Conservation (phyloP, 2,329 filamentous ascomycete genomes). For the Pezicula carpinea region DNA sequence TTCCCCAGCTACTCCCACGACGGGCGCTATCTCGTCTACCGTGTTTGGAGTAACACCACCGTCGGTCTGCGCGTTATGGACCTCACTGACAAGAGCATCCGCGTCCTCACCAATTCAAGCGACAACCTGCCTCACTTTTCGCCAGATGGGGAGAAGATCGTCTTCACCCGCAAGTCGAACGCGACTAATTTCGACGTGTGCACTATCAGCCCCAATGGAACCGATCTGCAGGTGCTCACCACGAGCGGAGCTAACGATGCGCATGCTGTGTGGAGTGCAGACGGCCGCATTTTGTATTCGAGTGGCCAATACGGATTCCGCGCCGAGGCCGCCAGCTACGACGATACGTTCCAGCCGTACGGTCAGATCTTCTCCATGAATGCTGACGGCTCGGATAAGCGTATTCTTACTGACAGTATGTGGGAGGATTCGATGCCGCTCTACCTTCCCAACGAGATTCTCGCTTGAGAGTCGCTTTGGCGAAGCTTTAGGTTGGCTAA, state of each 20-base stretch:
- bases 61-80: conserved; percentile 31
- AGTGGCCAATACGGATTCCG: conserved; percentile 40
- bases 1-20: conserved; percentile 36
- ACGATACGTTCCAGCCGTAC: conserved; percentile 40
- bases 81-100: conserved; percentile 21
- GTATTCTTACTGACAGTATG: conserved; percentile 26
- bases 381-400: conserved; percentile 32
- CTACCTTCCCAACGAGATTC: conserved; percentile 16
- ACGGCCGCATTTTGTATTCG: conserved; percentile 36
- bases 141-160: conserved; percentile 33
- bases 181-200: conserved; percentile 34
- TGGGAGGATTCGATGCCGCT: conserved; percentile 31
- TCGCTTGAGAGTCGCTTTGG: conserved; percentile 11
- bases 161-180: conserved; percentile 34
- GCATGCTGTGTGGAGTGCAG: conserved; percentile 38
- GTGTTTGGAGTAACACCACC: conserved; percentile 24
- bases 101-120: conserved; percentile 31
- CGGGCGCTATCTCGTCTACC: conserved; percentile 32
- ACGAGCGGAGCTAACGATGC: conserved; percentile 36
- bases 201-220: conserved; percentile 37
- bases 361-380: conserved; percentile 41
- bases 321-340: conserved; percentile 35
- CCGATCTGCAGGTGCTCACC: conserved; percentile 30
- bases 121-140: conserved; percentile 37
- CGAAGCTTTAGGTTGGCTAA: too few relatives aligned